Percentiles rank a stretch among this genome's conserved stretches.
Evolutionary conservation across 148 eudicot species (phyloP).

Genomic region (Silene conica): DNA sequence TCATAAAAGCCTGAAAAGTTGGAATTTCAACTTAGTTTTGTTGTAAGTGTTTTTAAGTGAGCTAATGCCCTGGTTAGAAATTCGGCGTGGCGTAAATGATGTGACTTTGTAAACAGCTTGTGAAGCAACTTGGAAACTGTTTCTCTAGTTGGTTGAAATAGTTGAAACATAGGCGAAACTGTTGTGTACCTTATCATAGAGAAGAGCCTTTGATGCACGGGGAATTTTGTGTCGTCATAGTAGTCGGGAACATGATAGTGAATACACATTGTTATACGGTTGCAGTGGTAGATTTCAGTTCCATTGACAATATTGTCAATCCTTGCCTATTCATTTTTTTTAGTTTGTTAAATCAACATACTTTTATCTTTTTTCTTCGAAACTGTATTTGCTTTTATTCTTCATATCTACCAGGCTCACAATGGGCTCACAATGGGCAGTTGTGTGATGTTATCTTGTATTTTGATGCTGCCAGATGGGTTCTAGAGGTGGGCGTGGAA

Average conservation of each 20-base stretch:
- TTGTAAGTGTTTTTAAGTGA: background rate
- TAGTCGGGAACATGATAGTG: background rate
- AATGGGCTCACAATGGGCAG: background rate
- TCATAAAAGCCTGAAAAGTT: background rate
- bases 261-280: background rate
- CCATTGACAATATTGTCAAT: background rate
- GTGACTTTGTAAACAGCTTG: background rate
- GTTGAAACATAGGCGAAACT: background rate
- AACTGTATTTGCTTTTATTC: background rate
- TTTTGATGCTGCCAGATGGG: constrained; percentile 23
- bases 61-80: background rate
- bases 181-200: background rate
- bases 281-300: background rate
- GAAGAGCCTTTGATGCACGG: background rate
- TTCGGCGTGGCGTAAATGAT: background rate
- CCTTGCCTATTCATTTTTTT: background rate
- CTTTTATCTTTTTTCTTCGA: too few species aligned
- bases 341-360: background rate
- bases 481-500: constrained; percentile 31
- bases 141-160: too few species aligned
- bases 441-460: background rate
- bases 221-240: too few species aligned
- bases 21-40: background rate
- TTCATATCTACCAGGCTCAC: background rate
- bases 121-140: background rate